Conservation (phyloP, 129 eudicot species). For the Logfia minima region DNA sequence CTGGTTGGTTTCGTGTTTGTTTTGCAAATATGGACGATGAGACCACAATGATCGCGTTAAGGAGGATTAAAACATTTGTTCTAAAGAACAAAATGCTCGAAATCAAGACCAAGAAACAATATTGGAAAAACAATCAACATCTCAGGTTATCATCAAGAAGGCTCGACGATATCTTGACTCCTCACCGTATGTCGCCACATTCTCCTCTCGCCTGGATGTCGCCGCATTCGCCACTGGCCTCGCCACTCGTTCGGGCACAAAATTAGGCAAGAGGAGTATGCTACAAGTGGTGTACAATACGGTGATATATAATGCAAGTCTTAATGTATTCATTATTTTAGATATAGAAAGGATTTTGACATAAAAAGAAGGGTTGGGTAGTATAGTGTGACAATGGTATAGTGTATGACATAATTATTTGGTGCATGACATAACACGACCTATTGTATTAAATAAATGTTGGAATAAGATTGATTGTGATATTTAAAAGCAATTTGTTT, state of each 20-base stretch:
- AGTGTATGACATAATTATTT: slow-evolving; percentile 17
- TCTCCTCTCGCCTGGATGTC: slow-evolving; percentile 30
- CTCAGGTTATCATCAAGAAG: slow-evolving; percentile 41
- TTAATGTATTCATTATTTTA: slow-evolving; percentile 9
- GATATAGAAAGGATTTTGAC: slow-evolving; percentile 10
- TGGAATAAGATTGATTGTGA: not conserved
- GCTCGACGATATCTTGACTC: slow-evolving; percentile 44
- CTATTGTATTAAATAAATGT: slow-evolving; percentile 17
- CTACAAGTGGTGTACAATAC: slow-evolving; percentile 6
- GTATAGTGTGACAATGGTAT: not conserved
- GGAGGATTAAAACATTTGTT: slow-evolving; percentile 45
- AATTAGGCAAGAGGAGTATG: slow-evolving; percentile 13
- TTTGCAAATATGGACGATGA: slow-evolving; percentile 62
- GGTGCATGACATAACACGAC: slow-evolving; percentile 15
- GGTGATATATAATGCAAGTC: not conserved
- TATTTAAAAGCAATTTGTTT: not conserved
- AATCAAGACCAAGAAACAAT: slow-evolving; percentile 33
- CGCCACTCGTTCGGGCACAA: slow-evolving; percentile 54
- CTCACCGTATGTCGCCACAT: slow-evolving; percentile 51
- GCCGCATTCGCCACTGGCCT: slow-evolving; percentile 59
- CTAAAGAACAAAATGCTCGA: slow-evolving; percentile 31
- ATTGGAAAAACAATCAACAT: slow-evolving; percentile 42
- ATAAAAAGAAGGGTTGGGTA: not conserved
- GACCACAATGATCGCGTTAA: slow-evolving; percentile 46
- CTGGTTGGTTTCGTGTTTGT: slow-evolving; percentile 66